phyloP scores from a whole-genome alignment of 1,284 basidiomycete species.

The Trametes pubescens region DNA sequence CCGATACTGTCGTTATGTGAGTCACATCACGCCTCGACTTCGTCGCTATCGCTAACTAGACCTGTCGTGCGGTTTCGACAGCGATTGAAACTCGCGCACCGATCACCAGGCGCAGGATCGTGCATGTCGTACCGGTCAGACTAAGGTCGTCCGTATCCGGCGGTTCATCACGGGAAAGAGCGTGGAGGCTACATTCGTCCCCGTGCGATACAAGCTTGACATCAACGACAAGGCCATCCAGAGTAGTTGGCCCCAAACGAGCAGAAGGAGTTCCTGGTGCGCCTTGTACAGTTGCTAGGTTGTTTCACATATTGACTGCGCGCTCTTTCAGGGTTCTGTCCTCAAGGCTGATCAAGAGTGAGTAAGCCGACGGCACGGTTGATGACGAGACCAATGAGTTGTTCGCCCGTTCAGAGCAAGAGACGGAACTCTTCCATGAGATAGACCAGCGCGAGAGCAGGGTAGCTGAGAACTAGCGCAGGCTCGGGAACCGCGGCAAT shows the following conservation, averaged over 20 bases:
- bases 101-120: constrained; percentile 99
- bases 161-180: constrained; percentile 98
- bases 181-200: constrained; percentile 96
- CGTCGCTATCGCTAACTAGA: neutral
- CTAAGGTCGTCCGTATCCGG: constrained; percentile 96
- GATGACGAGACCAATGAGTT: constrained; percentile 98
- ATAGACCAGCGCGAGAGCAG: constrained; percentile 90
- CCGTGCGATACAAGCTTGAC: constrained; percentile 96
- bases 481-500: constrained; percentile 80
- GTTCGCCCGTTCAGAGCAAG: constrained; percentile 87
- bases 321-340: constrained; percentile 69
- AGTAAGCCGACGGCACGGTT: constrained; percentile 94
- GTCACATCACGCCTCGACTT: constrained; percentile 48
- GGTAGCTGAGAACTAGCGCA: constrained; percentile 76
- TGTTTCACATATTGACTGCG: neutral
- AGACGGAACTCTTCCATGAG: constrained; percentile 80
- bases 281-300: constrained; percentile 40
- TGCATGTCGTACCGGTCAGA: constrained; percentile 99
- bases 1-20: constrained; percentile 98
- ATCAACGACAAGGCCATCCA: constrained; percentile 99
- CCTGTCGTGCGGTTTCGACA: constrained; percentile 76
- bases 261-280: constrained; percentile 92
- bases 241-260: constrained; percentile 97
- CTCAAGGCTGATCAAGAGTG: constrained; percentile 90
- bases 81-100: constrained; percentile 95